Evolutionary conservation across 176 grass and related monocot species (phyloP), one percentile per base, ranked within the genome.

Genomic region (Hordeum marinum): DNA sequence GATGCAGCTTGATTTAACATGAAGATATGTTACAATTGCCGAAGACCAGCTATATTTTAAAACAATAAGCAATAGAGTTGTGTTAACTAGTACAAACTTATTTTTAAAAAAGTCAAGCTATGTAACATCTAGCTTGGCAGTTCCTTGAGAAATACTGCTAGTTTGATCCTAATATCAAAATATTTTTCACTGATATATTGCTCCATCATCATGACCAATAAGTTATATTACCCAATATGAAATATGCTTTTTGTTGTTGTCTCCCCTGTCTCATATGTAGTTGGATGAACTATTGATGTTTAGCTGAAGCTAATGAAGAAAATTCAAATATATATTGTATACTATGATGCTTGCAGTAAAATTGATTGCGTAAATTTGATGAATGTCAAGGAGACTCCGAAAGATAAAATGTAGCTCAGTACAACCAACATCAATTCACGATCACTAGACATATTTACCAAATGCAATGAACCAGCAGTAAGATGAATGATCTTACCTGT

Each of bases 401-500:
- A 50, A 50, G 14, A 52, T 7, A 17, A 52, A 75, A 13, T 57
- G 64, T 32, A 69, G 35, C 17, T 72, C 34, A 70, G 40, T 41
- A 82, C 31, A 64, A 35, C 31, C 23, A 78, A 37, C 8, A 68
- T 36, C 4, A 76, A 82, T 18, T 41, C 32, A 54, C n/a, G 34
- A 11, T 68, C 41, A 81, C 21, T 6, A 41, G 62, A 35, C 37
- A 23, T 11, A 69, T 31, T 32, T 55, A 35, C 32, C 66, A 80
- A 55, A 59, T 74, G 50, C 42, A 48, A 73, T 29, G 10, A 32
- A 25, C 24, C 34, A 78, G 63, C 32, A 83, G 36, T 43, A 72
- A 59, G n/a, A 50, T 74, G 50, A 26, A 79, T 39, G 79, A 9
- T 35, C 40, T 81, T 87, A 94, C 96, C 93, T 89, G 96, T 90